phyloP scores from a whole-genome alignment of 495 filamentous ascomycete species.

The Tricharina praecox region DNA sequence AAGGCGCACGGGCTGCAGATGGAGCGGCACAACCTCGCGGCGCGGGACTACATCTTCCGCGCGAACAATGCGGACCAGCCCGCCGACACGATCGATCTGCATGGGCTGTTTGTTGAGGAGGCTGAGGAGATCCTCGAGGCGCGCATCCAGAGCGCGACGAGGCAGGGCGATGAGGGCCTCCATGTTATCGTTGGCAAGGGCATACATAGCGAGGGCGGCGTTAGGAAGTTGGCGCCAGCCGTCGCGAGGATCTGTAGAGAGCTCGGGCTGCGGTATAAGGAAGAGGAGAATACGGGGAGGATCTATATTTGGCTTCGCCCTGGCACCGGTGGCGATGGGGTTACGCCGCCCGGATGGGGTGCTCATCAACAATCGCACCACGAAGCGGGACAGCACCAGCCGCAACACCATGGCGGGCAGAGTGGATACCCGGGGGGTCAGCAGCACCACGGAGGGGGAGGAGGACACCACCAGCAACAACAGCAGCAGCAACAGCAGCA shows the following conservation, averaged over 20 bases:
- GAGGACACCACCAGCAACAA: too few relatives aligned
- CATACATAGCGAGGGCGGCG: slow-evolving; percentile 59
- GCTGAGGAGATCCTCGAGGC: slow-evolving; percentile 75
- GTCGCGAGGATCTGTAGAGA: slow-evolving; percentile 75
- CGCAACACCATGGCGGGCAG: neutral
- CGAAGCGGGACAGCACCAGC: slow-evolving; percentile 7
- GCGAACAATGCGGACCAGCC: slow-evolving; percentile 59
- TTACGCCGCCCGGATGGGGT: slow-evolving; percentile 2
- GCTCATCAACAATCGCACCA: slow-evolving; percentile 10
- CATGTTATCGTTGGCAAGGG: slow-evolving; percentile 91
- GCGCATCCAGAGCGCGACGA: slow-evolving; percentile 56
- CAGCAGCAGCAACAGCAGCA: slow-evolving; percentile 10
- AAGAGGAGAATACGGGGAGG: slow-evolving; percentile 73
- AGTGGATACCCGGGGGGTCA: neutral
- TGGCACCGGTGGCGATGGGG: neutral
- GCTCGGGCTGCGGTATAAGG: slow-evolving; percentile 60
- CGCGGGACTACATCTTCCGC: slow-evolving; percentile 83
- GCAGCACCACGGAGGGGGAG: slow-evolving; percentile 3
- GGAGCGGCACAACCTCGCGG: slow-evolving; percentile 71
- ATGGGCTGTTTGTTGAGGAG: slow-evolving; percentile 86
- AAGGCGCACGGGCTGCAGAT: slow-evolving; percentile 64
- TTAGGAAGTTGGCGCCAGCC: slow-evolving; percentile 70
- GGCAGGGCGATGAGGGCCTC: slow-evolving; percentile 56
- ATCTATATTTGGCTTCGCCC: slow-evolving; percentile 31
- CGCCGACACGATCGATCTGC: slow-evolving; percentile 77